Base-by-base conservation (phyloP, 2,329 filamentous ascomycete species). In the Pseudocercospora pini-densiflorae region DNA sequence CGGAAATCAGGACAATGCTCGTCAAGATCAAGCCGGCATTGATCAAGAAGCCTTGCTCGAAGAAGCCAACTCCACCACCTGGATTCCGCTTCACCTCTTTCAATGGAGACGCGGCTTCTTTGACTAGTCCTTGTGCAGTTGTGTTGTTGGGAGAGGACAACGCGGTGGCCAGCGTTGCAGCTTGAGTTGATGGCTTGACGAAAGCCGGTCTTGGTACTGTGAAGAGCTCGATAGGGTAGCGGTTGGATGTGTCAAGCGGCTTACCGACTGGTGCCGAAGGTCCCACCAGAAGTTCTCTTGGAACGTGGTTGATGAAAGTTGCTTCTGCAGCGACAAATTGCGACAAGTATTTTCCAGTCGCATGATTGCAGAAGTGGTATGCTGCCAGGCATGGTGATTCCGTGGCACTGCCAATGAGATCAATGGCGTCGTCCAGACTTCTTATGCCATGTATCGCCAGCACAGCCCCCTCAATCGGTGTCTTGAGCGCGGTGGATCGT, bases 261-360 rank as follows among this genome's bases (percentile, higher is more conserved):
- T 70, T 70, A 71, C 70, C n/a, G 68, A 74, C 23, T 16, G 79
- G 80, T 27, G 77, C 76, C 27, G 78, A 78, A 3, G 77, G 81
- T 1, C 78, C 80, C 49, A 81, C 71, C 3, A 90, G 81, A 1
- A 90, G 77, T 36, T 85, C 81, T 1, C 78, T 68, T 0, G 88
- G 87, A 6, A 90, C 81, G 61, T 88, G 84, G 73, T 90, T 90
- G 63, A 87, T 78, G 72, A 84, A 86, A 0, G 84, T 83, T 0
- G 83, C 73, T 12, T 83, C 77, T 2, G 86, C 79, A 8, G 80
- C 72, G 40, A 89, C 77, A 74, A 86, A 88, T 68, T 89, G 86
- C 7, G 81, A 80, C 4, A 90, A 79, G 68, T 89, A 90, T 73
- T 89, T 90, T 16, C 83, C 85, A 2, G 83, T 77, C 1, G 78